A percentile compares a stretch with the other conserved stretches of the same genome.
These are phyloP conservation scores for Madurella fahalii DNA, from an alignment of 2,329 filamentous ascomycete species.

Conservation along the genomic window DNA sequence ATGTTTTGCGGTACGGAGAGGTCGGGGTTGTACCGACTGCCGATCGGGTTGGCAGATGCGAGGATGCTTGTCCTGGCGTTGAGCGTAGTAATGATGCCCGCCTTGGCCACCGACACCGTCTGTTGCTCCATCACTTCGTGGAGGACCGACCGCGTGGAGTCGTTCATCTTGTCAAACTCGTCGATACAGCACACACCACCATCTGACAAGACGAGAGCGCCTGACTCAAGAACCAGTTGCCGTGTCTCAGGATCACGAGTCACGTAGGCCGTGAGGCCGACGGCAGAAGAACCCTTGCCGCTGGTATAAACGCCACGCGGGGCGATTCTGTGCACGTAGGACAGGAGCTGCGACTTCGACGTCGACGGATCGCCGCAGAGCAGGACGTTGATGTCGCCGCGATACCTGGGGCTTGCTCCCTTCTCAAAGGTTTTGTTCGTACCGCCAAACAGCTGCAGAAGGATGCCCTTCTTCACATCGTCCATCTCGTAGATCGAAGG, in stretches of 20 bases:
- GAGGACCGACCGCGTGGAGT: constrained; percentile 71
- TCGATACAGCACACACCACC: constrained; percentile 82
- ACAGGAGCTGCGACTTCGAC: constrained; percentile 87
- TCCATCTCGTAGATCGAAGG: constrained; percentile 98
- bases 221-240: constrained; percentile 75
- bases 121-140: constrained; percentile 89
- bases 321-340: constrained; percentile 96
- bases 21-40: constrained; percentile 95
- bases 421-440: constrained; percentile 98
- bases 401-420: constrained; percentile 89
- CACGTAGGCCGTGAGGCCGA: constrained; percentile 77
- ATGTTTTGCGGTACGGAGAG: constrained; percentile 97
- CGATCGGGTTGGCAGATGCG: constrained; percentile 95
- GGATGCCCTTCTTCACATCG: constrained; percentile 96
- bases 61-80: constrained; percentile 95
- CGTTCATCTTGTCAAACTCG: constrained; percentile 84
- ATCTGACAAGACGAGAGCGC: constrained; percentile 73
- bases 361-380: constrained; percentile 97
- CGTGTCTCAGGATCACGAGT: constrained; percentile 76
- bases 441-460: constrained; percentile 93
- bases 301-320: constrained; percentile 81
- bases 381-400: constrained; percentile 95
- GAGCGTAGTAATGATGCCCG: constrained; percentile 92
- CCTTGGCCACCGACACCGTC: constrained; percentile 81
- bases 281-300: constrained; percentile 75